Evolutionary conservation across 768 basidiomycete species (phyloP), one percentile per base, ranked within the genome.

Genomic region (Rhizopogon rudus): DNA sequence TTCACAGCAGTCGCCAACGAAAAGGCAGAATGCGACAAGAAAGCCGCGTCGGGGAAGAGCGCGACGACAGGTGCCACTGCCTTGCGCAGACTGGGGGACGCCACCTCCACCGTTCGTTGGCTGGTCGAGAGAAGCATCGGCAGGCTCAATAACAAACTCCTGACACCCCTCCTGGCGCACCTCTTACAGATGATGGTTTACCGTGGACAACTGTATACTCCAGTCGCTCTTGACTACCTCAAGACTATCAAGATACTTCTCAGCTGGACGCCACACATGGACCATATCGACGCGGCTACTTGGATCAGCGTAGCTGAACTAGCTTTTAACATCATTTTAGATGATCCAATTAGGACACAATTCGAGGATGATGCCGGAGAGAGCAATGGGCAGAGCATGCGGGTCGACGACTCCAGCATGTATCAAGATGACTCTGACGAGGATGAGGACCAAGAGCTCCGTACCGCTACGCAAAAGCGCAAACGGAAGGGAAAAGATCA

Each of bases 281-380:
- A 95, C 43, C 83, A 87, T 61, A 63, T 95, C 51, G 82, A 82
- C 9, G 73, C 79, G 37, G 72, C 74, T 1, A 71, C 58, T 41
- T 98, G 96, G 96, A 67, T 84, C 29, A 73, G 71, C 35, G 68
- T 93, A 43, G 79, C 88, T 37, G 81, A 84, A 60, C 71, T 91
- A 40, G 81, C 80, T 40, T 93, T 96, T 73, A 91, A 92, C 61
- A 81, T 86, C 5, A 75, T 94, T 22, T 71, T 98, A 5, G 83
- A 79, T 10, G 86, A 90, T 61, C 64, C 68, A 57, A 78, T 71
- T 52, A 61, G 53, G 40, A 49, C 60, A 8, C 67, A 65, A 8
- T 59, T 62, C 0, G 57, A 58, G 2, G 64, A 65, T 0, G 46
- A 49, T 52, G 33, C 56, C 20, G 40, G 67, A 71, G 51, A 67